Base-by-base conservation (phyloP, 805 yeast genomes). In the Nakazawaea molendinolei region DNA sequence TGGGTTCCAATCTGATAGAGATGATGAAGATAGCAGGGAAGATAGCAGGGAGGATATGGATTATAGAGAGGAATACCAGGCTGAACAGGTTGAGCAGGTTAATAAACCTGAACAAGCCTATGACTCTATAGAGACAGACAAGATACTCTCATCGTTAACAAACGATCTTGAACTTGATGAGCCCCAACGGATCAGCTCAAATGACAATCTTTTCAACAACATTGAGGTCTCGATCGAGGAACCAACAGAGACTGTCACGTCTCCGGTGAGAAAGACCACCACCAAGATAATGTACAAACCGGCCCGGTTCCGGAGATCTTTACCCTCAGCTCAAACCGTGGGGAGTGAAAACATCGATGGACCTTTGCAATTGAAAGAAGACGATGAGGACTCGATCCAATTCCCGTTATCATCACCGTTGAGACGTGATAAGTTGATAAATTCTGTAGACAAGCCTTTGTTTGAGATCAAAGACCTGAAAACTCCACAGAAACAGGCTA, bases 381-480 rank as follows among this genome's bases (percentile, higher is more conserved):
- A 38, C 3, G 18, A 38, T 13, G 49, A 47, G 24, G 49, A 52
- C 6, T 5, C 6, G 24, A 24, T 14, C 29, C 28, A 10, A n/a
- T 28, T 13, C 31, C 32, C n/a, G 34, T 31, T 5, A 20, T 38
- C 4, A 22, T 39, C 9, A 23, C 42, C 25, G 14, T 24, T n/a
- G 43, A 41, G 39, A 29, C 34, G 47, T 23, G 67, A 63, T 2
- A 40, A 51, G 16, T 43, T 74, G 22, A 52, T 61, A 5, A 60
- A 65, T 43, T 71, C 69, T 21, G 65, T 70, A 1, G 72, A 77
- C 23, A 71, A 69, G 5, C 83, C 83, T 3, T 56, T 76, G 31
- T 77, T 74, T 41, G 62, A 72, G 15, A 52, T 74, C 23, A 59
- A n/a, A n/a, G n/a, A n/a, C n/a, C n/a, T n/a, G n/a, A n/a, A n/a